Conservation (phyloP, 768 basidiomycete species). For the Daedaleopsis sinensis region DNA sequence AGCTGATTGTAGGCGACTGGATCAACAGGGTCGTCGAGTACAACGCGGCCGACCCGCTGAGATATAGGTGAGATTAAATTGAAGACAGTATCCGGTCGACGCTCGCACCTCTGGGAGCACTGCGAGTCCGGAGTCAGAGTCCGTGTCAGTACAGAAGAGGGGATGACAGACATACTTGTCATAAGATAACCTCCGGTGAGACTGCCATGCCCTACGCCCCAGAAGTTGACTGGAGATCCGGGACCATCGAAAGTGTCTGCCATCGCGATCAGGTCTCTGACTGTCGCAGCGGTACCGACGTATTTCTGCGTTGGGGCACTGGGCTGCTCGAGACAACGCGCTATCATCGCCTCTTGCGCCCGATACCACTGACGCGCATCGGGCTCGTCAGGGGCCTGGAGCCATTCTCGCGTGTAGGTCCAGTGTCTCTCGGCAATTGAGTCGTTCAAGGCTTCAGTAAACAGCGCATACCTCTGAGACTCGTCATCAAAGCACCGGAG, state of each 20-base stretch:
- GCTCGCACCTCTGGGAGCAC: background rate
- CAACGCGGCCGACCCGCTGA: background rate
- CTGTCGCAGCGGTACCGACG: constrained; percentile 3
- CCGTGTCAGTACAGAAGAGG: background rate
- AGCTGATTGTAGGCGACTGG: background rate
- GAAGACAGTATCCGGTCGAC: background rate
- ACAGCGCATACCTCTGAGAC: too few species aligned
- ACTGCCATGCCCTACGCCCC: background rate
- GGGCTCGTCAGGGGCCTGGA: too few species aligned
- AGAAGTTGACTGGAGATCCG: background rate
- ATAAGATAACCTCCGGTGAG: background rate
- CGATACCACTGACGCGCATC: background rate
- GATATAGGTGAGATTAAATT: background rate
- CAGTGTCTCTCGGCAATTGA: too few species aligned
- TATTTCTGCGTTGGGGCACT: background rate
- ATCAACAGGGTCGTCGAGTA: background rate
- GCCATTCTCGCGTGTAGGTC: too few species aligned
- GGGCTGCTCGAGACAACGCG: background rate
- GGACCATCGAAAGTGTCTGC: constrained; percentile 11
- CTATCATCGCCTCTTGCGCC: background rate
- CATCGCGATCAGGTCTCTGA: constrained; percentile 1
- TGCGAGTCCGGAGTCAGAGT: background rate
- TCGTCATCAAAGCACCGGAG: too few species aligned
- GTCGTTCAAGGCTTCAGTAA: too few species aligned
- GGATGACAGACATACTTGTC: background rate